Conservation (phyloP, 495 filamentous ascomycete genomes). For the Neurospora sp. region DNA sequence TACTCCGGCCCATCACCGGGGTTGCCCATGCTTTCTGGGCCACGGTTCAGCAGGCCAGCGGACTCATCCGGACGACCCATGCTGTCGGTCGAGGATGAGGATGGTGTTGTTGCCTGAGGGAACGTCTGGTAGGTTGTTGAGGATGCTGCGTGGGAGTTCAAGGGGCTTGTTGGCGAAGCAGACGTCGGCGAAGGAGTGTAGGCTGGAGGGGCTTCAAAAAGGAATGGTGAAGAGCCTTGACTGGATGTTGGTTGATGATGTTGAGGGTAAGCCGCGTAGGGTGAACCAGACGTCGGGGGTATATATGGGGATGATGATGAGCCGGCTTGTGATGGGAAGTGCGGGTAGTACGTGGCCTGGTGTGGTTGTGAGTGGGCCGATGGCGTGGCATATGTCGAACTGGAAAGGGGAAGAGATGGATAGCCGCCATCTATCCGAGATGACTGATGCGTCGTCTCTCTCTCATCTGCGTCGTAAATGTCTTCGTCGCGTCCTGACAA, state of each 20-base stretch:
- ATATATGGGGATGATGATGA: constrained; percentile 10
- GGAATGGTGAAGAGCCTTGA: constrained; percentile 8
- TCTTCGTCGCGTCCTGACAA: not conserved
- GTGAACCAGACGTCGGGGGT: constrained; percentile 8
- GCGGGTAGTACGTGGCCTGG: constrained; percentile 14
- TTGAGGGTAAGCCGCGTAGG: constrained; percentile 15
- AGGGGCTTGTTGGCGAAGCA: constrained; percentile 22
- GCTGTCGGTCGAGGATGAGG: constrained; percentile 15
- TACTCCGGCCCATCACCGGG: not conserved
- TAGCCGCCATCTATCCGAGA: not conserved
- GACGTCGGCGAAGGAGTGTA: constrained; percentile 33
- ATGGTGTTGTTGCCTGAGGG: constrained; percentile 28
- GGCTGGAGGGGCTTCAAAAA: constrained; percentile 35
- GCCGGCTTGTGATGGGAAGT: constrained; percentile 5
- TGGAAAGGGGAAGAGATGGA: not conserved
- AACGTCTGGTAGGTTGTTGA: not conserved
- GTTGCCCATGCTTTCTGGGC: constrained; percentile 33
- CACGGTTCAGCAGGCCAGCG: constrained; percentile 22
- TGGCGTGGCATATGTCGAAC: not conserved
- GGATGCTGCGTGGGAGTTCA: not conserved
- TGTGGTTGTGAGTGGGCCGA: constrained; percentile 1
- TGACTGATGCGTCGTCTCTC: not conserved
- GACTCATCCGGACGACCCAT: constrained; percentile 33
- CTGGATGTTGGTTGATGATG: not conserved
- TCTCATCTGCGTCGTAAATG: not conserved